Evolutionary conservation across 345 rosid genomes (phyloP).

Genomic region (Boechera divaricarpa): DNA sequence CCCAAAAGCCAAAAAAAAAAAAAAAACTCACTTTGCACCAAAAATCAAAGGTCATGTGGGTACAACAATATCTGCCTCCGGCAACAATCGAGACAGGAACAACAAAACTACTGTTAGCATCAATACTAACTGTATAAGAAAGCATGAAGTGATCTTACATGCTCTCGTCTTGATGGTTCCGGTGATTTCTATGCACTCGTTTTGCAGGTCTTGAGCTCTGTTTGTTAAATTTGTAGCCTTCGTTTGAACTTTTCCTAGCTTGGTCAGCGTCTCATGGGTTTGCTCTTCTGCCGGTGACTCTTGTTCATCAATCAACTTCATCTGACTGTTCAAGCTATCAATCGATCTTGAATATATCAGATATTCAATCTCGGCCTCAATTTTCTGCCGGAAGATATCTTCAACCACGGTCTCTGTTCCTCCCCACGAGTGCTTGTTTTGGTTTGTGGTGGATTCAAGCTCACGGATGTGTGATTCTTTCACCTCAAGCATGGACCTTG

Average conservation of each 20-base stretch:
- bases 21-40: conserved; percentile 18
- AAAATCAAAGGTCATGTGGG: conserved; percentile 58
- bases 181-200: conserved; percentile 45
- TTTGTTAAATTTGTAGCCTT: conserved; percentile 53
- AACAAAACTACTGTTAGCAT: conserved; percentile 53
- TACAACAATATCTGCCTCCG: conserved; percentile 50
- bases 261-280: conserved; percentile 43
- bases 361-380: conserved; percentile 84
- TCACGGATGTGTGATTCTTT: conserved; percentile 62
- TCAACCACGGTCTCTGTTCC: conserved; percentile 60
- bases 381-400: conserved; percentile 65
- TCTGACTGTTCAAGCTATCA: conserved; percentile 51
- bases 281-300: conserved; percentile 53
- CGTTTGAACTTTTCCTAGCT: conserved; percentile 55
- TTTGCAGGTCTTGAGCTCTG: conserved; percentile 58
- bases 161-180: conserved; percentile 57
- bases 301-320: conserved; percentile 48
- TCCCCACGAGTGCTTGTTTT: conserved; percentile 9
- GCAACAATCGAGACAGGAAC: conserved; percentile 50
- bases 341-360: conserved; percentile 55
- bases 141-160: conserved; percentile 53
- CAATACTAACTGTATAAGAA: conserved; percentile 62
- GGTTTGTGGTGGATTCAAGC: conserved; percentile 56
- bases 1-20: background rate
- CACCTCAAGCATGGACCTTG: conserved; percentile 50